Evolutionary conservation across 257 asterid species (phyloP), one percentile per base, ranked within the genome.

Genomic region (Capsicum baccatum): DNA sequence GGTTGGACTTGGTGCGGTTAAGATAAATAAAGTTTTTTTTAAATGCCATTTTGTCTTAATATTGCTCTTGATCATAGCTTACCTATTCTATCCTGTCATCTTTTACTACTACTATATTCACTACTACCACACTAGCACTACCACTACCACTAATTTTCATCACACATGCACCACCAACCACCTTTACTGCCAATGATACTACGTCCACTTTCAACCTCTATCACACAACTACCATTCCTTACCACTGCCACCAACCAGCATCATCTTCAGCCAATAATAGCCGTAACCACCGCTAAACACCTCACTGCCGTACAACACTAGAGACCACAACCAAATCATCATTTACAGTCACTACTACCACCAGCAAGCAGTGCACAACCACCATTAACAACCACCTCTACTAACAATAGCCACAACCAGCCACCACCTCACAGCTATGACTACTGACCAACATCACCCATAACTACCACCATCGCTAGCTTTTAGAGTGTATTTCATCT

Each of bases 11-110:
- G 60, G 14, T 74, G 47, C 21, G 44, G 14, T 52, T 76, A 52
- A 21, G 63, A 76, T 52, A 52, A 76, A 76, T 76, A 52, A 76
- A 74, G 26, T 37, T 76, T 26, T 74, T 50, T 37, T 74, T 52
- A 9, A 50, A 26, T 52, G 63, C 48, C 21, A 52, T 21, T 54
- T 52, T n/a, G 26, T 54, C 59, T 33, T 78, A 55, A 26, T 78
- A 78, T 26, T 21, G 63, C 48, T 54, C 63, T 78, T 26, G 64
- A 74, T 54, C 39, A 14, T 26, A 3, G 14, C 3, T 78, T 78
- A 48, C 64, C 62, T 54, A 33, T 14, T 54, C 50, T 26, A 54
- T 26, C 48, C 26, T 54, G 47, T 78, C n/a, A 76, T 55, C 47
- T 21, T 78, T 78, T 54, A 14, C 47, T 76, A 14, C 15, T 78